phyloP scores from a whole-genome alignment of 164 flowering plant genomes.

The Tinospora cordifolia region DNA sequence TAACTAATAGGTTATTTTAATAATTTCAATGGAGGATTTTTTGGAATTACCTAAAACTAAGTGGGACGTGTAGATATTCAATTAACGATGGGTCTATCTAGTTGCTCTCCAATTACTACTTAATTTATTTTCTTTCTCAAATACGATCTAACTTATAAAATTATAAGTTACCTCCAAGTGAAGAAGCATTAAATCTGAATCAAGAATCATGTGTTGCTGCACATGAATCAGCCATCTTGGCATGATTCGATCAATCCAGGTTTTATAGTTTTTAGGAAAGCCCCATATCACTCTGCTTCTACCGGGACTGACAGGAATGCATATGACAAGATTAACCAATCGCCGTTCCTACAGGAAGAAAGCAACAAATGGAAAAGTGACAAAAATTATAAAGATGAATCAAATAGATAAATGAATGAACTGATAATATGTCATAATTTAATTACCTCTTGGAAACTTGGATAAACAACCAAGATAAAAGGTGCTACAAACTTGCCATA shows the following conservation, averaged over 20 bases:
- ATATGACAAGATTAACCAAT: slow-evolving; percentile 46
- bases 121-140: too few relatives aligned
- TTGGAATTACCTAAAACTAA: too few relatives aligned
- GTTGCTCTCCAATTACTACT: too few relatives aligned
- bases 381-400: neutral
- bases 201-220: slow-evolving; percentile 61
- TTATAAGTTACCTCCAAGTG: slow-evolving; percentile 59
- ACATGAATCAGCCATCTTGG: slow-evolving; percentile 85
- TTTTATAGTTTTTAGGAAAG: slow-evolving; percentile 67
- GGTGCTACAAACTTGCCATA: too few relatives aligned
- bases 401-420: too few relatives aligned
- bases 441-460: too few relatives aligned
- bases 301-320: slow-evolving; percentile 87
- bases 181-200: slow-evolving; percentile 85
- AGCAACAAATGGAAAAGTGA: neutral
- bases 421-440: neutral
- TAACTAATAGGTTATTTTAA: too few relatives aligned
- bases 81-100: too few relatives aligned
- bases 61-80: too few relatives aligned
- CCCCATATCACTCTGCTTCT: slow-evolving; percentile 75
- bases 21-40: too few relatives aligned
- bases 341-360: slow-evolving; percentile 25
- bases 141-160: neutral
- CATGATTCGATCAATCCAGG: slow-evolving; percentile 56
- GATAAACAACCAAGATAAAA: too few relatives aligned